Conservation (phyloP, 2,329 filamentous ascomycete species). For the Pseudocercospora crystallina region DNA sequence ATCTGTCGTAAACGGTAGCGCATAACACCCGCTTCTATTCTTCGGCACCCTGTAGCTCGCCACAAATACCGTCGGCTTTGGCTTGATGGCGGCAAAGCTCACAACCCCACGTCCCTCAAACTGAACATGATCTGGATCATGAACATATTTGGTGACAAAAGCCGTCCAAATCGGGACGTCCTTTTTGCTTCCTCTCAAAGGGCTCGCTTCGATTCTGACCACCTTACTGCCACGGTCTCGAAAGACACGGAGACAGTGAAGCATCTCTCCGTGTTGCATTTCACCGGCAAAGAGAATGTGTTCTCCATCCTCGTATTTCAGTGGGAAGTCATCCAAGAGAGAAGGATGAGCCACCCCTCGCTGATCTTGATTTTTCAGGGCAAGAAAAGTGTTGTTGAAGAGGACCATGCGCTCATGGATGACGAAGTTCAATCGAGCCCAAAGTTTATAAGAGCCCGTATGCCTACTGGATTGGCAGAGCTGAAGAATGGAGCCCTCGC, state of each 20-base stretch:
- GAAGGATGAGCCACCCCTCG: constrained; percentile 36
- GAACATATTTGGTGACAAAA: constrained; percentile 48
- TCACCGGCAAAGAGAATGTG: constrained; percentile 52
- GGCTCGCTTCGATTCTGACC: constrained; percentile 58
- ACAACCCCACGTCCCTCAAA: constrained; percentile 34
- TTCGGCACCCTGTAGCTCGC: constrained; percentile 49
- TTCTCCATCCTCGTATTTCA: constrained; percentile 40
- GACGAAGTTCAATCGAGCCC: constrained; percentile 56
- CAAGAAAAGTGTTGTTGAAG: constrained; percentile 58
- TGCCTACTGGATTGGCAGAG: constrained; percentile 33
- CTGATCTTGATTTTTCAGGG: constrained; percentile 58
- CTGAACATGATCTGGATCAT: constrained; percentile 50
- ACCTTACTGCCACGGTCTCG: constrained; percentile 52
- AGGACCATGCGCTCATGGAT: constrained; percentile 58
- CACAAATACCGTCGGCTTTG: constrained; percentile 53
- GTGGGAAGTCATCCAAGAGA: constrained; percentile 50
- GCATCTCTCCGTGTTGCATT: constrained; percentile 53
- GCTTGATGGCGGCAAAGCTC: constrained; percentile 49
- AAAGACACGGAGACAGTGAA: constrained; percentile 57
- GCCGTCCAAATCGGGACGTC: constrained; percentile 62
- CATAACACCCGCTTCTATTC: constrained; percentile 21
- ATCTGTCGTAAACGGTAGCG: constrained; percentile 29
- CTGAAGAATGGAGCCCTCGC: constrained; percentile 42
- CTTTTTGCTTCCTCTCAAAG: constrained; percentile 53
- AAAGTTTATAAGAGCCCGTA: constrained; percentile 46